phyloP scores from a whole-genome alignment of 108 stramenopile genomes.

The Cyclostephanos tholiformis region DNA sequence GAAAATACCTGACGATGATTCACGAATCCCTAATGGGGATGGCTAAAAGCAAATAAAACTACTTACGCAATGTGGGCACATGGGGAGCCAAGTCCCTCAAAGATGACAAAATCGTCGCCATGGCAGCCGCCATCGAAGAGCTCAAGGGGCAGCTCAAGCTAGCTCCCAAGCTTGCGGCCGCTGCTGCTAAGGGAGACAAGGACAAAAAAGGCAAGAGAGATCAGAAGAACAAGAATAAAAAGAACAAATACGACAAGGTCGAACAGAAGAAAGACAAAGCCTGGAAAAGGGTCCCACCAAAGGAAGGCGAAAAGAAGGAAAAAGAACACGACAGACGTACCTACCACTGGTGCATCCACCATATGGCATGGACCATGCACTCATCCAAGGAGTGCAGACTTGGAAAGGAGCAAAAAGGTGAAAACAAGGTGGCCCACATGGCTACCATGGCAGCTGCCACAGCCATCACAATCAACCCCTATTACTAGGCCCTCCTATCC shows the following conservation, averaged over 20 bases:
- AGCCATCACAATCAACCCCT: neutral
- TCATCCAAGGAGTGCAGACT: no score
- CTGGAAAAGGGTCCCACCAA: no score
- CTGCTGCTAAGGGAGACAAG: neutral
- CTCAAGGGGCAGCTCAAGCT: constrained; percentile 8
- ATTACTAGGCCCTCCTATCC: constrained; percentile 1
- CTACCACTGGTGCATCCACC: no score
- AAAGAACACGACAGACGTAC: no score
- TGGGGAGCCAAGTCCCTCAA: neutral
- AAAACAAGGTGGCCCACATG: no score
- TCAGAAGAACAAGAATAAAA: neutral
- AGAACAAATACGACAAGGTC: neutral
- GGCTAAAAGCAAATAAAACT: neutral
- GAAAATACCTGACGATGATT: neutral
- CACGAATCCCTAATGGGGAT: neutral
- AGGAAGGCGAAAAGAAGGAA: no score
- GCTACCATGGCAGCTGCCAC: neutral
- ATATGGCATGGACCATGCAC: constrained; percentile 30
- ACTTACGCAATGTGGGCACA: neutral
- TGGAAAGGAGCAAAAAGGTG: no score
- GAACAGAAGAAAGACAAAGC: no score
- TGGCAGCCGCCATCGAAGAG: neutral
- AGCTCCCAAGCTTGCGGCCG: neutral
- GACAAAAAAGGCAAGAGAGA: neutral
- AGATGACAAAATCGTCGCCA: neutral